Base-by-base conservation (phyloP, 176 grass and related monocot genomes). In the Rhipidocladum racemiflorum region DNA sequence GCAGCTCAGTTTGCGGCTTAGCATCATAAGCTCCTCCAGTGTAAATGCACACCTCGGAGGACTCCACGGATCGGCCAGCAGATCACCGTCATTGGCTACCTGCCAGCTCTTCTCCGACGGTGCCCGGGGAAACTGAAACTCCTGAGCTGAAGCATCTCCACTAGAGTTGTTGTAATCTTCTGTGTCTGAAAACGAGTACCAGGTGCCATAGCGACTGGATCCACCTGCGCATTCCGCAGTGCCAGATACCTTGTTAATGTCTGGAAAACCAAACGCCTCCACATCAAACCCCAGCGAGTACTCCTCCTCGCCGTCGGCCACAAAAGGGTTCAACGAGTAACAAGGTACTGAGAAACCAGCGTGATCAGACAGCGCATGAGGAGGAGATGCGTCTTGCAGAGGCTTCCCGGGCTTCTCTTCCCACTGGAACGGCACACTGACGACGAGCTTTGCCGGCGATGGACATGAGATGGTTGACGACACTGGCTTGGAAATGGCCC, bases 401-500 rank as follows among this genome's bases (percentile, higher is more conserved):
- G 92, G 89, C 36, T 91, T 99, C 50, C 96, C 91, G 8, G 96
- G 96, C 78, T 91, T 82, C 85, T 93, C 96, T 84, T 95, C 96
- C 96, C 96, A 99, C 72, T 93, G 65, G 61, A 95, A 99, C 3
- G 96, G 96, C 77, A 93, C 96, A 16, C 91, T 95, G 78, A 93
- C 96, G 17, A 91, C 80, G 35, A 90, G 85, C 65, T 89, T 99
- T 8, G 64, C 48, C 5, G 91, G 96, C 9, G 92, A 93, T 65
- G 83, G 83, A 38, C 72, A 85, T 42, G 79, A 84, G 45, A 77
- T 53, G 21, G 36, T 68, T 11, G 83, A 28, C 60, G 90, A 78
- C 17, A 51, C n/a, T 10, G 94, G 84, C 40, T 87, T 84, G 35
- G 88, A 91, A 55, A 87, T 92, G 17, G 18, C 13, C 90, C 90